Percentiles rank a stretch among this genome's conserved stretches.
Evolutionary conservation across 441 rosid genomes (phyloP).

Genomic region (Gossypium trilobum): DNA sequence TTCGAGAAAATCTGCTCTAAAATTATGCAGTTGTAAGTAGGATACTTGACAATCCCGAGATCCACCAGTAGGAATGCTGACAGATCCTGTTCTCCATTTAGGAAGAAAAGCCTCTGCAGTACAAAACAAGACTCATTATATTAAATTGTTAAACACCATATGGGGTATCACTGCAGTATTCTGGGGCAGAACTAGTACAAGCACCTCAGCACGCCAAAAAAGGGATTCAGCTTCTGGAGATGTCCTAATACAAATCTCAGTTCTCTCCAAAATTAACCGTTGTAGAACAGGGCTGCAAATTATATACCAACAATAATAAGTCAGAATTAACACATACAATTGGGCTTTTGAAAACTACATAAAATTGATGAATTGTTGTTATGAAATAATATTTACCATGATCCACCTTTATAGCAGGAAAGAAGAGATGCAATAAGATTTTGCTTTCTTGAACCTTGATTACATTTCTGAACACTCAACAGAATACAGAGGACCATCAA

Average conservation of each 20-base stretch:
- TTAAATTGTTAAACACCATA: conserved; percentile 1
- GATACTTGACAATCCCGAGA: conserved; percentile 71
- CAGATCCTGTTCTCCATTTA: conserved; percentile 80
- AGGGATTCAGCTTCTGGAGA: conserved; percentile 54
- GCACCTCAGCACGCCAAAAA: conserved; percentile 84
- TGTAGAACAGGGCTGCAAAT: conserved; percentile 42
- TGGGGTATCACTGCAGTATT: background rate
- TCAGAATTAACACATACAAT: conserved; percentile 11
- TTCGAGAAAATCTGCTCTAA: conserved; percentile 49
- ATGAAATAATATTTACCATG: conserved; percentile 34
- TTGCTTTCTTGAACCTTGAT: conserved; percentile 49
- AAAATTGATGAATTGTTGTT: background rate
- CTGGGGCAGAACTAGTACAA: background rate
- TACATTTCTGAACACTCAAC: conserved; percentile 34
- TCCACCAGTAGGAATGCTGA: conserved; percentile 73
- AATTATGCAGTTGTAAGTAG: conserved; percentile 55
- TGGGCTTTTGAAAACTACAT: background rate
- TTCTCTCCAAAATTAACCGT: conserved; percentile 41
- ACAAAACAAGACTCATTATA: background rate
- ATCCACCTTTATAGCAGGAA: conserved; percentile 41
- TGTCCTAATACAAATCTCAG: conserved; percentile 47
- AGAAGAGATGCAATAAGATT: conserved; percentile 50
- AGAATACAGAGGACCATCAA: conserved; percentile 13
- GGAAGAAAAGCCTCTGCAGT: conserved; percentile 84
- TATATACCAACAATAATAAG: conserved; percentile 16